These are phyloP conservation scores for Syncephalastrum racemosum DNA, from an alignment of 371 early-diverging fungal species.

Conservation along the genomic window DNA sequence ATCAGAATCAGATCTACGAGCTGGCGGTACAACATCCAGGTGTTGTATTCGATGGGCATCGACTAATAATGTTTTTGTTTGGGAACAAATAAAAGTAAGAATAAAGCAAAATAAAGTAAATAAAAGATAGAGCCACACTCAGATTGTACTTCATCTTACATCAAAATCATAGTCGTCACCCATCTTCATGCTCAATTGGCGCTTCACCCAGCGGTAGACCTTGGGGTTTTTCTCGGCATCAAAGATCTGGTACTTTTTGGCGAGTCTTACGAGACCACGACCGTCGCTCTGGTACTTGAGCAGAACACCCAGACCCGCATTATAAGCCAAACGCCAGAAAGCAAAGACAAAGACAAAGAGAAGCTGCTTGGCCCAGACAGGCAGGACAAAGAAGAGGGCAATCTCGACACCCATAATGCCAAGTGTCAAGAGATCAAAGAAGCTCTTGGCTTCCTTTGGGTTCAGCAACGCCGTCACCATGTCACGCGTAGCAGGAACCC, in stretches of 20 bases:
- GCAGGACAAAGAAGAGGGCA: slow-evolving; percentile 62
- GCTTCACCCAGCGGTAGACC: slow-evolving; percentile 64
- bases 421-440: slow-evolving; percentile 77
- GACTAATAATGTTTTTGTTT: slow-evolving; percentile 32
- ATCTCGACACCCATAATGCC: slow-evolving; percentile 65
- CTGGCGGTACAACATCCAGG: slow-evolving; percentile 93
- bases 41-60: slow-evolving; percentile 90
- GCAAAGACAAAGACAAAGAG: slow-evolving; percentile 73
- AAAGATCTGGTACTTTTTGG: slow-evolving; percentile 62
- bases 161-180: slow-evolving; percentile 81
- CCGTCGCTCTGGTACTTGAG: slow-evolving; percentile 81
- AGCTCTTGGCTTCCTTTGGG: slow-evolving; percentile 62
- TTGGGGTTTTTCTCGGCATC: slow-evolving; percentile 50
- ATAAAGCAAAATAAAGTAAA: no score
- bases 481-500: slow-evolving; percentile 75
- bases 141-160: slow-evolving; percentile 32
- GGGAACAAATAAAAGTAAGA: no score
- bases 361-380: slow-evolving; percentile 44
- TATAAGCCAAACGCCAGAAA: slow-evolving; percentile 88
- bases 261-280: slow-evolving; percentile 68
- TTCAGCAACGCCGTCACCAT: slow-evolving; percentile 74
- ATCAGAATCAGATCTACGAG: slow-evolving; percentile 91
- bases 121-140: slow-evolving; percentile 3
- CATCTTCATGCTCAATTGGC: slow-evolving; percentile 83
- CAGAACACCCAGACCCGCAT: slow-evolving; percentile 82